Conservation (phyloP, 108 stramenopile species). For the Nitzschia sp. region DNA sequence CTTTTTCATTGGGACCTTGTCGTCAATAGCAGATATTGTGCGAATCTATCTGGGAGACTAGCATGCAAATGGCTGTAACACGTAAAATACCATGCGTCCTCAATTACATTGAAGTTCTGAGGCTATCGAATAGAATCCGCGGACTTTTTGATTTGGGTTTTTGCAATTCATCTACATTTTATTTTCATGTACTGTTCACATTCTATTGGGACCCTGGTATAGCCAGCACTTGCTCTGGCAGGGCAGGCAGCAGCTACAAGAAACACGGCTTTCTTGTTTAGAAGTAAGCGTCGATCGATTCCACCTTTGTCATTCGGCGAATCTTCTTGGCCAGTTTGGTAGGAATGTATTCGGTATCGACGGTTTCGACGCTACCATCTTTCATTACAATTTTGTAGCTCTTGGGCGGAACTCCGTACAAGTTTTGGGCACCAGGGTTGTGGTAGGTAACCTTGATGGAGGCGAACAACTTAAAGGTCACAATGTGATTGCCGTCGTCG, state of each 20-base stretch:
- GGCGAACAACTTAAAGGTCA: constrained; percentile 91
- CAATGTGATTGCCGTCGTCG: constrained; percentile 76
- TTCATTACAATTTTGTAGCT: constrained; percentile 76
- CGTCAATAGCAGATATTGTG: constrained; percentile 46
- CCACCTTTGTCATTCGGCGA: constrained; percentile 66
- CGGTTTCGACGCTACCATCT: constrained; percentile 61
- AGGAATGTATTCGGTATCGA: constrained; percentile 68
- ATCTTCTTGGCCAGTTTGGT: constrained; percentile 69
- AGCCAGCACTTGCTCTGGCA: constrained; percentile 39
- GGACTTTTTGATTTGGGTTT: too few species aligned
- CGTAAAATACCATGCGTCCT: too few species aligned
- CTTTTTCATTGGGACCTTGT: constrained; percentile 38
- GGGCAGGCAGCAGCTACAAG: constrained; percentile 1
- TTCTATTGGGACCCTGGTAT: constrained; percentile 36
- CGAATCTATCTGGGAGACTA: constrained; percentile 16
- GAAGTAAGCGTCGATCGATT: constrained; percentile 83
- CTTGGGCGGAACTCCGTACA: constrained; percentile 76
- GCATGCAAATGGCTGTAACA: too few species aligned
- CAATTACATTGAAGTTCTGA: too few species aligned
- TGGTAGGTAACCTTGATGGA: constrained; percentile 89
- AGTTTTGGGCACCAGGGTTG: constrained; percentile 78
- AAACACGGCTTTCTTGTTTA: constrained; percentile 38
- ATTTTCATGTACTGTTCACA: too few species aligned
- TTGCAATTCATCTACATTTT: too few species aligned
- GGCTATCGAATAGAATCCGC: too few species aligned